phyloP scores from a whole-genome alignment of 495 filamentous ascomycete species.

The Pyrenula massariospora region DNA sequence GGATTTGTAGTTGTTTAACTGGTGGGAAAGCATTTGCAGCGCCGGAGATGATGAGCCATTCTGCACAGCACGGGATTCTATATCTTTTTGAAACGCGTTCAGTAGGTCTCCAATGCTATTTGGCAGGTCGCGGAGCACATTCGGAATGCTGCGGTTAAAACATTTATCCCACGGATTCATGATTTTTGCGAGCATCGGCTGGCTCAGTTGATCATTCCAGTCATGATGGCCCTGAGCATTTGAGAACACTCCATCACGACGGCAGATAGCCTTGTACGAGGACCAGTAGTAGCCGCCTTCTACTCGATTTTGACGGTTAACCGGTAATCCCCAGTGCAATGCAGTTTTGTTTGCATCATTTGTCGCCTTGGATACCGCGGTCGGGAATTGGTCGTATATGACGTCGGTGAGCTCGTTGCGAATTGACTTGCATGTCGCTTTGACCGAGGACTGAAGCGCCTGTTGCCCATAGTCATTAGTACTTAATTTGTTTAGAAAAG shows the following conservation, averaged over 20 bases:
- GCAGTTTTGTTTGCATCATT: conserved; percentile 25
- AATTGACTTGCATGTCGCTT: conserved; percentile 21
- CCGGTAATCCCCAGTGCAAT: conserved; percentile 32
- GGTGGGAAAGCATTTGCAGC: conserved; percentile 28
- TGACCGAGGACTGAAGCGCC: conserved; percentile 21
- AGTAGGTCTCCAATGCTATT: conserved; percentile 13
- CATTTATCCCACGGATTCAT: conserved; percentile 41
- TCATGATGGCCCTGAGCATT: conserved; percentile 10
- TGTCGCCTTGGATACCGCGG: conserved; percentile 19
- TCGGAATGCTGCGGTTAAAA: conserved; percentile 36
- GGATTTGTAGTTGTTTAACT: conserved; percentile 30
- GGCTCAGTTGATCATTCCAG: conserved; percentile 21
- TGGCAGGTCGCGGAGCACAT: conserved; percentile 1
- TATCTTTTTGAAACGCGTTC: conserved; percentile 26
- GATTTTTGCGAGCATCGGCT: conserved; percentile 26
- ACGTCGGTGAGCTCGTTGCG: conserved; percentile 25
- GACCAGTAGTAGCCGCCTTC: conserved; percentile 37
- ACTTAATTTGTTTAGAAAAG: background rate
- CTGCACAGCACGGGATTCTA: conserved; percentile 23
- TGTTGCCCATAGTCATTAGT: conserved; percentile 1
- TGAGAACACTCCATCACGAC: conserved; percentile 33
- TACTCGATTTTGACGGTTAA: conserved; percentile 19
- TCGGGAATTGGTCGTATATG: conserved; percentile 31
- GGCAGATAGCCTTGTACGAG: conserved; percentile 53
- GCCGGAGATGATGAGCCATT: conserved; percentile 20